Evolutionary conservation across 768 basidiomycete genomes (phyloP).

Genomic region (Tulasnella sp.): DNA sequence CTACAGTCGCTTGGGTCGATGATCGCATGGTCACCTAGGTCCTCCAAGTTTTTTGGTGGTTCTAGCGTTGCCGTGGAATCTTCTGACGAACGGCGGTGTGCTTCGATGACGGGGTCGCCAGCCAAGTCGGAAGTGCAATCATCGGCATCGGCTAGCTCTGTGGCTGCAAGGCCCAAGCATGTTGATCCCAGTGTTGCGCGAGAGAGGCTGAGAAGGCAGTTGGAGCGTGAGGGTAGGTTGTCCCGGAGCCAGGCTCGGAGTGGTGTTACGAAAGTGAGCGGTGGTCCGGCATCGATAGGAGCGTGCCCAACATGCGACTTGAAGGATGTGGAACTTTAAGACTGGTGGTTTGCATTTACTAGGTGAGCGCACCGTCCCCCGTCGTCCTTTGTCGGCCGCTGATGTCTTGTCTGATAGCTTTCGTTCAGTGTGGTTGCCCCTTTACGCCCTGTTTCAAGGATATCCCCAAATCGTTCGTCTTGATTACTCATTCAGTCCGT

Average conservation of each 20-base stretch:
- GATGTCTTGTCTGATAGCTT: too few relatives aligned
- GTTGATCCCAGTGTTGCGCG: constrained; percentile 18
- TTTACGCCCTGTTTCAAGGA: background rate
- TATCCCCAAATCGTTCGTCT: background rate
- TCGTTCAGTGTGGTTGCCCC: background rate
- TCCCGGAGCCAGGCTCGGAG: background rate
- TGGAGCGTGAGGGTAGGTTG: constrained; percentile 18
- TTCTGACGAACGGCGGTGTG: background rate
- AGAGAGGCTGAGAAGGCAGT: constrained; percentile 12
- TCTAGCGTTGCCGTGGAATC: too few relatives aligned
- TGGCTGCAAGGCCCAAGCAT: background rate
- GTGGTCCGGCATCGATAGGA: background rate
- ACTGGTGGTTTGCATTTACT: background rate
- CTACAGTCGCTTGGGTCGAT: background rate
- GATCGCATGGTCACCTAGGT: background rate
- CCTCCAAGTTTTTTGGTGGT: too few relatives aligned
- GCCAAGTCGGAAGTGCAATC: constrained; percentile 4
- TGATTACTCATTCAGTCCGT: background rate
- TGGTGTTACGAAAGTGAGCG: background rate
- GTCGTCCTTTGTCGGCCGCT: too few relatives aligned
- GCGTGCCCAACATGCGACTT: constrained; percentile 5
- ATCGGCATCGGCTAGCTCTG: background rate
- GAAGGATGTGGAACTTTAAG: background rate
- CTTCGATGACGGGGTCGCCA: background rate
- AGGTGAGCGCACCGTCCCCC: background rate